These are phyloP conservation scores for Sordariomycetes sp. DNA, from an alignment of 2,329 filamentous ascomycete species.

Conservation along the genomic window DNA sequence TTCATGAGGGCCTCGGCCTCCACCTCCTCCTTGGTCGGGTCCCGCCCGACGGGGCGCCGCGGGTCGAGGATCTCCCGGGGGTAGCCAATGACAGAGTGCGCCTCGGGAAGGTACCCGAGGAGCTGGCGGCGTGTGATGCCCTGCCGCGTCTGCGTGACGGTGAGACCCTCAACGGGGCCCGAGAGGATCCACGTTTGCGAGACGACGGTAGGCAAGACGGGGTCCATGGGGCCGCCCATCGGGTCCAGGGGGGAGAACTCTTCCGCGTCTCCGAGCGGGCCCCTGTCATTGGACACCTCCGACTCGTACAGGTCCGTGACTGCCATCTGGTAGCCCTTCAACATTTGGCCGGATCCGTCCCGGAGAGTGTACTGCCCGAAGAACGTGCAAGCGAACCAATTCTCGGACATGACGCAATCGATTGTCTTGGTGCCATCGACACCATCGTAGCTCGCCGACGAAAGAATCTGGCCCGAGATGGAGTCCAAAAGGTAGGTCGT, in stretches of 20 bases:
- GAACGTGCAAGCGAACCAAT: slow-evolving; percentile 88
- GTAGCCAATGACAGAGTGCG: slow-evolving; percentile 65
- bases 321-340: slow-evolving; percentile 77
- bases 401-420: slow-evolving; percentile 72
- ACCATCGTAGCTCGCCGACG: slow-evolving; percentile 55
- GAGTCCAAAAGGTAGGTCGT: slow-evolving; percentile 75
- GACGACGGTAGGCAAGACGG: slow-evolving; percentile 58
- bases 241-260: slow-evolving; percentile 72
- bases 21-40: slow-evolving; percentile 64
- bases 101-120: slow-evolving; percentile 61
- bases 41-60: slow-evolving; percentile 71
- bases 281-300: slow-evolving; percentile 68
- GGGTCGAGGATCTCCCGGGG: slow-evolving; percentile 72
- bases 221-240: slow-evolving; percentile 37
- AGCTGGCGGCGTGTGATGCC: slow-evolving; percentile 79
- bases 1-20: slow-evolving; percentile 67
- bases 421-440: slow-evolving; percentile 66
- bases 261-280: slow-evolving; percentile 52
- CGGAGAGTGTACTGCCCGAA: slow-evolving; percentile 46
- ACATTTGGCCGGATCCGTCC: slow-evolving; percentile 34
- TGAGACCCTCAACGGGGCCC: slow-evolving; percentile 63
- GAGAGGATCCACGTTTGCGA: slow-evolving; percentile 73
- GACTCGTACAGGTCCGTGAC: slow-evolving; percentile 89
- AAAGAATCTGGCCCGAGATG: slow-evolving; percentile 68
- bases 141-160: slow-evolving; percentile 80